Evolutionary conservation across 768 basidiomycete genomes (phyloP).

Genomic region (Nevesoporus exiguus): DNA sequence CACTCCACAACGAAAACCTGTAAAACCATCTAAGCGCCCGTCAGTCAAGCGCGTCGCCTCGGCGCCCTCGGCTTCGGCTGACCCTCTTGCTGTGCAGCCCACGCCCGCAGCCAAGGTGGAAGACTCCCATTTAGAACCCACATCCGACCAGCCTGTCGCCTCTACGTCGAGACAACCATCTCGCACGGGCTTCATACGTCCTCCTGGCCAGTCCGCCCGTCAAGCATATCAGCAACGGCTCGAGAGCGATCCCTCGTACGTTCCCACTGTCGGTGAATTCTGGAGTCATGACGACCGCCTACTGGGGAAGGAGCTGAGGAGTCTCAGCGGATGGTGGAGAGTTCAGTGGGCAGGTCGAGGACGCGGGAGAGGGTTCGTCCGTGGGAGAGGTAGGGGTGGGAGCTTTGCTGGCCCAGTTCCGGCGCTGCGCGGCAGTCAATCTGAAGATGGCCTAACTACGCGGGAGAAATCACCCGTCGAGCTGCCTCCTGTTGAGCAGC

Average conservation of each 20-base stretch:
- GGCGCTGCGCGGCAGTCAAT: slow-evolving; percentile 12
- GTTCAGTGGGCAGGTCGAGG: slow-evolving; percentile 72
- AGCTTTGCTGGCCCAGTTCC: slow-evolving; percentile 27
- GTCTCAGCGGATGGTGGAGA: slow-evolving; percentile 86
- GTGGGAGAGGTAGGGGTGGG: slow-evolving; percentile 60
- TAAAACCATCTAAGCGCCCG: slow-evolving; percentile 40
- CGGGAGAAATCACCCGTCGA: slow-evolving; percentile 25
- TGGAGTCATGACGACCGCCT: slow-evolving; percentile 95
- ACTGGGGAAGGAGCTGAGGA: slow-evolving; percentile 76
- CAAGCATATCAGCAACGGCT: slow-evolving; percentile 84
- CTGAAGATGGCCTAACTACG: slow-evolving; percentile 17
- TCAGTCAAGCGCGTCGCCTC: slow-evolving; percentile 34
- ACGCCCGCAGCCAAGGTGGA: slow-evolving; percentile 12
- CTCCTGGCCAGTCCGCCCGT: slow-evolving; percentile 61
- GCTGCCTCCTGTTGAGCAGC: slow-evolving; percentile 58
- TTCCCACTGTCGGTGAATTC: slow-evolving; percentile 88
- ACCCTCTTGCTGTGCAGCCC: slow-evolving; percentile 18
- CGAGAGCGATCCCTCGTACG: slow-evolving; percentile 81
- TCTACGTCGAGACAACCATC: slow-evolving; percentile 38
- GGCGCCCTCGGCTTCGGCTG: slow-evolving; percentile 33
- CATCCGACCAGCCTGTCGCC: slow-evolving; percentile 34
- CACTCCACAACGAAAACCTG: slow-evolving; percentile 38
- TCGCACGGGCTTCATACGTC: slow-evolving; percentile 30
- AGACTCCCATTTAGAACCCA: slow-evolving; percentile 16
- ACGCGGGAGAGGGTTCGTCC: slow-evolving; percentile 54